Evolutionary conservation across 2,329 filamentous ascomycete genomes (phyloP).

Genomic region (Trichoderma sp.): DNA sequence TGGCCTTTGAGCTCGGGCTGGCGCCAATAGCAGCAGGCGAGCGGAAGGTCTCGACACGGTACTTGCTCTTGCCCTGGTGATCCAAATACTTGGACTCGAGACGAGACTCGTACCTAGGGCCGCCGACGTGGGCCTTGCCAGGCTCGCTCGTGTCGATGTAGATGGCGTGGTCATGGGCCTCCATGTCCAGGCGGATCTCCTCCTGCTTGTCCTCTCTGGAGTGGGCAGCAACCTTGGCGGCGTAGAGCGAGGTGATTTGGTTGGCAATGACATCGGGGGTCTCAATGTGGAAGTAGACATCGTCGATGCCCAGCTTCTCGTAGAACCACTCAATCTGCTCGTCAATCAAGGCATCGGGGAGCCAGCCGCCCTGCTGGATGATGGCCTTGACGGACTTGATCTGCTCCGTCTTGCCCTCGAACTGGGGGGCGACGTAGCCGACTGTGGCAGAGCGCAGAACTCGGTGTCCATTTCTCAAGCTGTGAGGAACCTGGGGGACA

Average conservation of each 20-base stretch:
- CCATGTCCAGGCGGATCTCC: conserved; percentile 94
- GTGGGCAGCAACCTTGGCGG: conserved; percentile 92
- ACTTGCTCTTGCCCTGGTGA: conserved; percentile 70
- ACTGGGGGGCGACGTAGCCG: conserved; percentile 92
- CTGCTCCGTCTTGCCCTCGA: conserved; percentile 89
- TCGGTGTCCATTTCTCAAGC: conserved; percentile 63
- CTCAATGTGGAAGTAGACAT: conserved; percentile 97
- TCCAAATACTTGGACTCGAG: conserved; percentile 97
- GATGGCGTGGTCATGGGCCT: conserved; percentile 90
- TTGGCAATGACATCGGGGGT: conserved; percentile 82
- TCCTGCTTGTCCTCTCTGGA: conserved; percentile 90
- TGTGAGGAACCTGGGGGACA: conserved; percentile 58
- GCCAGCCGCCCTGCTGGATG: conserved; percentile 78
- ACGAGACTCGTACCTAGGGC: conserved; percentile 89
- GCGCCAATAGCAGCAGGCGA: conserved; percentile 79
- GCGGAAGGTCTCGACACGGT: conserved; percentile 96
- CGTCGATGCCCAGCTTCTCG: conserved; percentile 94
- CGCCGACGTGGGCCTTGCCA: conserved; percentile 72
- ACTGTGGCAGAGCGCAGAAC: conserved; percentile 85
- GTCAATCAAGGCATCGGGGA: conserved; percentile 80
- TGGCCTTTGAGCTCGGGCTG: conserved; percentile 68
- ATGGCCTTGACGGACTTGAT: conserved; percentile 87
- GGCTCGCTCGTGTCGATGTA: conserved; percentile 98
- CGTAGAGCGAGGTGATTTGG: conserved; percentile 94
- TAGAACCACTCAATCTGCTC: conserved; percentile 96